Evolutionary conservation across 2,329 filamentous ascomycete species (phyloP), one percentile per base, ranked within the genome.

Genomic region (Berkeleyomyces rouxiae): DNA sequence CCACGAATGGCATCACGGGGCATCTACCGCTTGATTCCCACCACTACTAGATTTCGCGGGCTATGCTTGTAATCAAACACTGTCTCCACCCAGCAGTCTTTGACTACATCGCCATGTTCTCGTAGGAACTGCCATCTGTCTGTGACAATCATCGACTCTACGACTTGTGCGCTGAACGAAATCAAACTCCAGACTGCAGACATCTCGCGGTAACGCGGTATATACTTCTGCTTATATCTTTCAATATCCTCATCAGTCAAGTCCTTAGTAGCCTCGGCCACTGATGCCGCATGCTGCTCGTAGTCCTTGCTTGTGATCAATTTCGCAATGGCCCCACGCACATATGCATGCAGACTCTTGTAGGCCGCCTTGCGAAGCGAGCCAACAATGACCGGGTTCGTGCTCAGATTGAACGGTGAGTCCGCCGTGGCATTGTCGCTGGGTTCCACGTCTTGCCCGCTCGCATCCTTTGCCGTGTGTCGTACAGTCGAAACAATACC

Each of bases 171-270:
- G 71, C 90, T 95, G 69, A 96, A 96, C 0, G 93, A 91, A 92
- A 99, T 99, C 69, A 99, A 72, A 67, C 83, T 90, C 93, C 93
- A 99, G 64, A 95, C 82, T 6, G 95, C 80, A 69, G 87, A 90
- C 46, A 99, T 75, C 70, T 96, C 87, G 68, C 90, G 87, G 75
- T 87, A 89, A 62, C 86, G 78, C 46, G 78, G 77, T 39, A 72
- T 71, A 72, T 86, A 96, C 49, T 74, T 71, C 7, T 71, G 69
- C 69, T 88, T 86, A 71, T 97, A 99, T 11, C 68, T 72, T 7
- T 79, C 76, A 58, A 97, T 85, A 66, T 91, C 85, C 46, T 85
- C 84, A 67, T 95, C 88, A 0, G 83, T 87, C 65, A 96, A 77
- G 16, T 73, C 75, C 0, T 73, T 77, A 79, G 95, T 83, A 68